Conservation (phyloP, 345 rosid species). For the Boechera stricta region DNA sequence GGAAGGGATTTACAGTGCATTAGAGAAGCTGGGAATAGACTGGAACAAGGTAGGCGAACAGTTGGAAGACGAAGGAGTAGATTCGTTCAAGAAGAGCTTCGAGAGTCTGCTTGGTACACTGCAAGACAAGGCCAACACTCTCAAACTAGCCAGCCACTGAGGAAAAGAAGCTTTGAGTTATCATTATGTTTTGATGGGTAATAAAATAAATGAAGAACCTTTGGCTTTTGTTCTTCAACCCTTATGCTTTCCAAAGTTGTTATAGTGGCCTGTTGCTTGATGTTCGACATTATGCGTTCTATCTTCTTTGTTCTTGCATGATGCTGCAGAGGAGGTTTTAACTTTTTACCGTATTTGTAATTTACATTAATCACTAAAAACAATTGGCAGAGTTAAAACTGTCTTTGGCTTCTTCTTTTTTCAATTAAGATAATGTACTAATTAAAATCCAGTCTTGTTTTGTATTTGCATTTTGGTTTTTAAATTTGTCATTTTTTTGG, state of each 20-base stretch:
- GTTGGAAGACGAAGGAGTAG: slow-evolving; percentile 92
- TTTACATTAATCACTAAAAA: background rate
- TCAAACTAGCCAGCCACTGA: slow-evolving; percentile 74
- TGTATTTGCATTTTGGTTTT: no score
- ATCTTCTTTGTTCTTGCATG: background rate
- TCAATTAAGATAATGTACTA: background rate
- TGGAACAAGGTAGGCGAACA: slow-evolving; percentile 83
- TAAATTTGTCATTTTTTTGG: no score
- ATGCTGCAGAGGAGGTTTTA: background rate
- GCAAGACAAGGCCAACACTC: slow-evolving; percentile 94
- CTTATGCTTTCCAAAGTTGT: slow-evolving; percentile 10
- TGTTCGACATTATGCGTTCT: slow-evolving; percentile 9
- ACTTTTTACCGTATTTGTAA: background rate
- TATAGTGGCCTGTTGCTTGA: slow-evolving; percentile 22
- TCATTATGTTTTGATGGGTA: slow-evolving; percentile 25
- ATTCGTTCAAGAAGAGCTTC: slow-evolving; percentile 91
- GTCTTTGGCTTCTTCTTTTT: background rate
- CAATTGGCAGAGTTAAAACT: background rate
- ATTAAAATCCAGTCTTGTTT: background rate
- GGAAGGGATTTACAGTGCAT: slow-evolving; percentile 91
- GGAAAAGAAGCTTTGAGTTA: background rate
- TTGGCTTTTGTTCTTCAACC: slow-evolving; percentile 32
- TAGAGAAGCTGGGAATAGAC: slow-evolving; percentile 94
- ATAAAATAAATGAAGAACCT: slow-evolving; percentile 38
- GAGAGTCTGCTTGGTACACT: slow-evolving; percentile 91